Percentiles rank a stretch among this genome's conserved stretches.
These are phyloP conservation scores for Neofusicoccum sp. DNA, from an alignment of 2,329 filamentous ascomycete species.

Conservation along the genomic window DNA sequence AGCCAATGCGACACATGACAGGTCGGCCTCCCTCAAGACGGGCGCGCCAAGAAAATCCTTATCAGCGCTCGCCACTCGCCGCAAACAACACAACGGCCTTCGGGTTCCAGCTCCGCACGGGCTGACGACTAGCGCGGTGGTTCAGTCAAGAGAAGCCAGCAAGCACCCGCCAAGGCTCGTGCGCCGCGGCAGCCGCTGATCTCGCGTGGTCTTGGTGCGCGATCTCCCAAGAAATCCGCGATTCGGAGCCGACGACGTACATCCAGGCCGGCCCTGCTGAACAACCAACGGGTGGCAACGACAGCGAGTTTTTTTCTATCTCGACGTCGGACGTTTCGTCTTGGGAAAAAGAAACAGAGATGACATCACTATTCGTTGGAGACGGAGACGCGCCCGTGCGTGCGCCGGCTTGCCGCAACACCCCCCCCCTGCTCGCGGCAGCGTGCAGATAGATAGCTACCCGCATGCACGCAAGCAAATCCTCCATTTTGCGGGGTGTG, in stretches of 20 bases:
- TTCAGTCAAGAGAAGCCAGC: not conserved
- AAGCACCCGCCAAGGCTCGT: not conserved
- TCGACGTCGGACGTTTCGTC: not conserved
- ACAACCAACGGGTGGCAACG: not conserved
- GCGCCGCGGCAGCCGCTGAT: not conserved
- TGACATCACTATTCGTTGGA: not conserved
- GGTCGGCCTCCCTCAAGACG: not conserved
- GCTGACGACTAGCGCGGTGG: not conserved
- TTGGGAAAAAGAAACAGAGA: not conserved
- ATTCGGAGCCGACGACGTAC: not conserved
- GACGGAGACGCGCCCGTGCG: not conserved
- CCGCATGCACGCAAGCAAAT: conserved; percentile 6
- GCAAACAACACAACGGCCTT: not conserved
- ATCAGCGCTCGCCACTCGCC: conserved; percentile 5
- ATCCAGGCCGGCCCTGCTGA: not conserved
- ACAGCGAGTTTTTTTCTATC: not conserved
- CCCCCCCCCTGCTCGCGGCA: not conserved
- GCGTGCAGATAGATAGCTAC: not conserved
- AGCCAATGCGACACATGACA: not conserved
- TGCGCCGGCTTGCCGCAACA: not conserved
- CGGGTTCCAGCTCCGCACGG: not conserved
- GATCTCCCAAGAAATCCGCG: not conserved
- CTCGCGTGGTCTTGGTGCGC: not conserved
- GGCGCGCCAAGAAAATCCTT: not conserved
- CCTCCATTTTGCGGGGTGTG: conserved; percentile 7